These are phyloP conservation scores for Dispira simplex DNA, from an alignment of 192 early-diverging fungal genomes.

Conservation along the genomic window DNA sequence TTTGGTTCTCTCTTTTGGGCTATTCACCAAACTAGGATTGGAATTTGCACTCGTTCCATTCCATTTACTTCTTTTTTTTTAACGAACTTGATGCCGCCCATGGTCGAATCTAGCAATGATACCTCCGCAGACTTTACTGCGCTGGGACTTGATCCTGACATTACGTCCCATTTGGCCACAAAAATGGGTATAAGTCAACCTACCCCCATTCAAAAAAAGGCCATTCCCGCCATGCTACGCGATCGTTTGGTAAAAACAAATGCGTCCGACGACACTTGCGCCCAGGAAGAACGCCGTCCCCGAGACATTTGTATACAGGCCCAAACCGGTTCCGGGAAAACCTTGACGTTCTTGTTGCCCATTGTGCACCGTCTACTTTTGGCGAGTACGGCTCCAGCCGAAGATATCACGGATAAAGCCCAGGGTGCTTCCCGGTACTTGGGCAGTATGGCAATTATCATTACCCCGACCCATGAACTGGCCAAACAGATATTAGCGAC, in stretches of 20 bases:
- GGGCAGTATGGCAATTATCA: slow-evolving; percentile 82
- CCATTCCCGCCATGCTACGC: slow-evolving; percentile 58
- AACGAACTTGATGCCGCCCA: too few relatives aligned
- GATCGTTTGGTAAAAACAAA: slow-evolving; percentile 24
- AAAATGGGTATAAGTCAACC: slow-evolving; percentile 69
- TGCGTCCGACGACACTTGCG: slow-evolving; percentile 15
- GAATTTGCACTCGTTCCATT: too few relatives aligned
- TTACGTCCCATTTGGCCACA: slow-evolving; percentile 43
- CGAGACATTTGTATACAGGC: slow-evolving; percentile 85
- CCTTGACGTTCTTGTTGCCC: slow-evolving; percentile 84
- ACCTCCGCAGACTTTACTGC: too few relatives aligned
- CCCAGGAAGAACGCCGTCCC: slow-evolving; percentile 14
- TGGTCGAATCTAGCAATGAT: too few relatives aligned
- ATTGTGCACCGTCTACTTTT: slow-evolving; percentile 76
- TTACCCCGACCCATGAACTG: slow-evolving; percentile 95
- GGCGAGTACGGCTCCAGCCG: slow-evolving; percentile 27
- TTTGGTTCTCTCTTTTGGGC: too few relatives aligned
- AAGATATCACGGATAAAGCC: slow-evolving; percentile 15
- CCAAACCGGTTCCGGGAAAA: slow-evolving; percentile 97
- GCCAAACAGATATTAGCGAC: slow-evolving; percentile 86
- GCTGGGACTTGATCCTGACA: slow-evolving; percentile 58
- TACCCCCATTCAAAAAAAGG: slow-evolving; percentile 77
- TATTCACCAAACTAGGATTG: too few relatives aligned
- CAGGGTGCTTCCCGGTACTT: slow-evolving; percentile 41
- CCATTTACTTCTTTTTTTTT: too few relatives aligned